Evolutionary conservation across 2,329 filamentous ascomycete species (phyloP), one percentile per base, ranked within the genome.

Genomic region (Exophiala lecanii-corni): DNA sequence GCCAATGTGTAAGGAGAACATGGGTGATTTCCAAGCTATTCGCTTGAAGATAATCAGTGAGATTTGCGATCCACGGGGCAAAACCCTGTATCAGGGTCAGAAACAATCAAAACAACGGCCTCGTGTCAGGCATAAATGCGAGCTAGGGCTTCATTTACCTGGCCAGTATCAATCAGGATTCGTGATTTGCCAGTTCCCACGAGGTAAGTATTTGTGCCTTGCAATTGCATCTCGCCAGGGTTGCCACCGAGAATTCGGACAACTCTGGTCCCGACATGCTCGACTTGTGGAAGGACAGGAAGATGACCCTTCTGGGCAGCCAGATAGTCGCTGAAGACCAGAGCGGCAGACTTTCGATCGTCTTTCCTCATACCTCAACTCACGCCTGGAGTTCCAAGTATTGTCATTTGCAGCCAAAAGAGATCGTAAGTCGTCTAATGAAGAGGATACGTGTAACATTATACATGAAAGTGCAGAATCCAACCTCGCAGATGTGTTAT

Each of bases 271-370:
- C 55, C 71, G 25, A 73, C 39, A 34, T 68, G 59, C 47, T 71
- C 65, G 0, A 72, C 63, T 47, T 71, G 60, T 3, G 38, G 13
- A 1, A 73, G 21, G 2, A 57, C 25, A 1, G 69, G 69, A 0
- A 74, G 52, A 9, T 39, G 38, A 7, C 59, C 43, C 18, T 54
- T 52, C 45, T 74, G 71, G 1, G 51, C 54, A 5, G 62, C 55
- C 2, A 75, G 65, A 53, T 72, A 75, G 21, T 72, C 69, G 17
- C 73, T 66, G 46, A 73, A 74, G 6, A 63, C 68, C 51, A 68
- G 68, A 18, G 68, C 63, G 48, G 73, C 69, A 9, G 73, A 55
- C 0, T 64, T 50, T 42, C 72, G 71, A 62, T 73, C 73, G 51
- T 73, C 73, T 48, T 72, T 55, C 55, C 55, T 70, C 70, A 20